Evolutionary conservation across 768 basidiomycete genomes (phyloP).

Genomic region (Mycena sanguinolenta): DNA sequence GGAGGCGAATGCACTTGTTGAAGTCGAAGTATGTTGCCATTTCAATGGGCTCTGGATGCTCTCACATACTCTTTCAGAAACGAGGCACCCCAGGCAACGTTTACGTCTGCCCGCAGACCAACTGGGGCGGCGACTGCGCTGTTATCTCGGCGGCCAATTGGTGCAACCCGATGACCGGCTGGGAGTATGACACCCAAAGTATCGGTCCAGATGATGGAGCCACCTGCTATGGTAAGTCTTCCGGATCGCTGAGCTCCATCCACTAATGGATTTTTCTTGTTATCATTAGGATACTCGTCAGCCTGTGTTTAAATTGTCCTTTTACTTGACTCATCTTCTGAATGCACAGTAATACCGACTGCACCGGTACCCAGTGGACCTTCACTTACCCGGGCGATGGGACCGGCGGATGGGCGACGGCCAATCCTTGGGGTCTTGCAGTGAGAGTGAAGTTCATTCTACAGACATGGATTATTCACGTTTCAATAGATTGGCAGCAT

Average conservation of each 20-base stretch:
- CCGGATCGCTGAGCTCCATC: background rate
- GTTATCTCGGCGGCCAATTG: background rate
- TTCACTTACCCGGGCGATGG: constrained; percentile 1
- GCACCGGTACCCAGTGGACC: background rate
- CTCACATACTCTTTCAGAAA: background rate
- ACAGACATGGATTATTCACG: too few species aligned
- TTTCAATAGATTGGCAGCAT: background rate
- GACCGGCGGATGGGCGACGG: background rate
- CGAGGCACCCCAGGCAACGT: background rate
- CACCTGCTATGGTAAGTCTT: background rate
- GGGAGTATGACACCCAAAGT: background rate
- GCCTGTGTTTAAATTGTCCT: background rate
- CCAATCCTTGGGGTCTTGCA: background rate
- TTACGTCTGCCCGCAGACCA: background rate
- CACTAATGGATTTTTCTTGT: background rate
- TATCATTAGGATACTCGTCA: background rate
- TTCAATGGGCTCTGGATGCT: background rate
- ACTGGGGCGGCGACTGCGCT: background rate
- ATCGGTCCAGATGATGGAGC: constrained; percentile 1
- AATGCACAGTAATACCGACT: background rate
- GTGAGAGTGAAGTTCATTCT: background rate
- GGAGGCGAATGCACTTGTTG: background rate
- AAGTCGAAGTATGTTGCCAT: background rate
- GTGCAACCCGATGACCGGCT: background rate
- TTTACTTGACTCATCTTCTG: background rate